phyloP scores from a whole-genome alignment of 2,329 filamentous ascomycete genomes.

The Myriosclerotinia scirpicola region DNA sequence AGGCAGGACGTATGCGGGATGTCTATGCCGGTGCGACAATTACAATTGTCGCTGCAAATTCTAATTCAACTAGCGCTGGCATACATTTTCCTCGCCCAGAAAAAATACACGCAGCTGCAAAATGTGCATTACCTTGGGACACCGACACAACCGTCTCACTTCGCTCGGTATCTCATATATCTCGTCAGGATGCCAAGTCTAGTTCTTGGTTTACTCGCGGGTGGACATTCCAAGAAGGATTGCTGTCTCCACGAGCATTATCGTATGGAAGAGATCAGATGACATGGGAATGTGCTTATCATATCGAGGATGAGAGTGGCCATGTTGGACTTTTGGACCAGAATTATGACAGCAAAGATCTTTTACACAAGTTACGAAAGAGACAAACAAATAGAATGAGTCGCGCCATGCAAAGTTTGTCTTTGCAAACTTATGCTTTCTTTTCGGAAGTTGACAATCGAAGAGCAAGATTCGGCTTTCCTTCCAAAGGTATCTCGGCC shows the following conservation, averaged over 20 bases:
- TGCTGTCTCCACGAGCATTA: constrained; percentile 20
- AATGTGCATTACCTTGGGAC: constrained; percentile 7
- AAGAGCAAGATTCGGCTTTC: constrained; percentile 13
- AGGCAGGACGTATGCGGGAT: constrained; percentile 19
- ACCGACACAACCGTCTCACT: background rate
- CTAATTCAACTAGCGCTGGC: constrained; percentile 17
- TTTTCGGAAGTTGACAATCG: constrained; percentile 6
- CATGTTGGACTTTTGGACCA: constrained; percentile 23
- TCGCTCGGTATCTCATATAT: constrained; percentile 18
- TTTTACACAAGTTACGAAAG: constrained; percentile 24
- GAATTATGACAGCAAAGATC: constrained; percentile 26
- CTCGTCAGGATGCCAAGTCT: constrained; percentile 17
- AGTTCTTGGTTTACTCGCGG: constrained; percentile 22
- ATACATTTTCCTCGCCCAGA: constrained; percentile 11
- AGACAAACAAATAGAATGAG: constrained; percentile 10
- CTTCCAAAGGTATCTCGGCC: constrained; percentile 2
- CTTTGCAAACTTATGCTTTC: background rate
- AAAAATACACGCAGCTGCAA: background rate
- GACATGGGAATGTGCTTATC: constrained; percentile 24
- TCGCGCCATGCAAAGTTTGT: constrained; percentile 13
- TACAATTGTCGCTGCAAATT: constrained; percentile 19
- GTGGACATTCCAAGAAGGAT: constrained; percentile 21
- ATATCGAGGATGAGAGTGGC: constrained; percentile 22
- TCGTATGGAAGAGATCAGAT: constrained; percentile 23
- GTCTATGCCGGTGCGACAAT: constrained; percentile 17